Evolutionary conservation across 2,329 filamentous ascomycete species (phyloP).

Genomic region (Cytospora mali): DNA sequence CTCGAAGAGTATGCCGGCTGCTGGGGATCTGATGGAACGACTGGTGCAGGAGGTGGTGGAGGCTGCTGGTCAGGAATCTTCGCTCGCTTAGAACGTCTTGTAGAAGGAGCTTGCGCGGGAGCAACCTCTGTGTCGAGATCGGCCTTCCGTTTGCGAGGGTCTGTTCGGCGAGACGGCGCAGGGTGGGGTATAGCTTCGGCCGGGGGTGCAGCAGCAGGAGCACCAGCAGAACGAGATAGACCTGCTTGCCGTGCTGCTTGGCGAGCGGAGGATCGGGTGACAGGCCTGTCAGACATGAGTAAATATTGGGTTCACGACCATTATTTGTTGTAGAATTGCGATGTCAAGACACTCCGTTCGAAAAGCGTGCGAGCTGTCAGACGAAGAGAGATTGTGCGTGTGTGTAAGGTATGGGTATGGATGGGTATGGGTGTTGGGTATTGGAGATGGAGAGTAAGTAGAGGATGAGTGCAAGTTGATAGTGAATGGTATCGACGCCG

Average conservation of each 20-base stretch:
- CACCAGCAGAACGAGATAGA: conserved; percentile 46
- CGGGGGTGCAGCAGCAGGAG: conserved; percentile 43
- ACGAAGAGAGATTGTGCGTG: conserved; percentile 29
- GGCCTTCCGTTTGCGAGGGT: conserved; percentile 74
- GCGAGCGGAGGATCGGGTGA: conserved; percentile 92
- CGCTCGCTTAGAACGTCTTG: conserved; percentile 71
- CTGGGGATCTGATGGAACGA: conserved; percentile 35
- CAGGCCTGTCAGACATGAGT: conserved; percentile 85
- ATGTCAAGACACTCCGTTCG: conserved; percentile 4
- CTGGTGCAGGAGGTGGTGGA: conserved; percentile 40
- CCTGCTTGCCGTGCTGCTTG: conserved; percentile 71
- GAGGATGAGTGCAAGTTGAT: background rate
- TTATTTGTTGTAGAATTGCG: conserved; percentile 30
- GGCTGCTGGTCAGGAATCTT: conserved; percentile 57
- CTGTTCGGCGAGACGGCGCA: conserved; percentile 42
- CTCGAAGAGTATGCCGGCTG: conserved; percentile 48
- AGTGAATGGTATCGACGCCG: conserved; percentile 14
- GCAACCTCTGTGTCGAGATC: conserved; percentile 49
- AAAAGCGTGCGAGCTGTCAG: conserved; percentile 26
- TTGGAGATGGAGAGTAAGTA: background rate
- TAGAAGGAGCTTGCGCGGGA: conserved; percentile 39
- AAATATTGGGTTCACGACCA: conserved; percentile 35
- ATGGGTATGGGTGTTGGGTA: background rate
- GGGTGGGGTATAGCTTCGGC: conserved; percentile 45
- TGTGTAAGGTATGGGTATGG: conserved; percentile 8